Percentiles rank a stretch among this genome's conserved stretches.
Evolutionary conservation across 768 basidiomycete species (phyloP).

Genomic region (Boletales sp.): DNA sequence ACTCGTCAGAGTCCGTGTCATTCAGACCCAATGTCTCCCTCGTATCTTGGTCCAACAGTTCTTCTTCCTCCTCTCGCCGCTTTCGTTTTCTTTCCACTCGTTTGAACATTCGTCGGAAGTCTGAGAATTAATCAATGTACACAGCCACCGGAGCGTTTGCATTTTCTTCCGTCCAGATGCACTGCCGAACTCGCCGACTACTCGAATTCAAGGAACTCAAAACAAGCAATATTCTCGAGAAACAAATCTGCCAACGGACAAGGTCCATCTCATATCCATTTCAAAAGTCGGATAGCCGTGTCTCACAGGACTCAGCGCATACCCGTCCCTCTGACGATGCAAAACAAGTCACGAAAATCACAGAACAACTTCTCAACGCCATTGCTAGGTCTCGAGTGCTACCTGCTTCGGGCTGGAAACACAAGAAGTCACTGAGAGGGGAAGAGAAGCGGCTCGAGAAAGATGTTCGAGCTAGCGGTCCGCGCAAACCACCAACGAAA

Average conservation of each 20-base stretch:
- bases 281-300: neutral
- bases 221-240: conserved; percentile 10
- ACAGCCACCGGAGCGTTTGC: conserved; percentile 22
- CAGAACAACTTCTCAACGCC: conserved; percentile 34
- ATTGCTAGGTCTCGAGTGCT: conserved; percentile 24
- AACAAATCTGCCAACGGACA: neutral
- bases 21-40: conserved; percentile 63
- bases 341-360: conserved; percentile 14
- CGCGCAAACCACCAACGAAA: conserved; percentile 20
- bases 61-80: conserved; percentile 61
- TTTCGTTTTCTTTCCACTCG: conserved; percentile 64
- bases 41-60: conserved; percentile 59
- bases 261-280: neutral
- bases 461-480: conserved; percentile 11
- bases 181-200: conserved; percentile 16
- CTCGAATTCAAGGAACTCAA: conserved; percentile 16
- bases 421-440: conserved; percentile 34
- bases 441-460: conserved; percentile 37
- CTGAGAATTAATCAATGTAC: neutral
- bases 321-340: conserved; percentile 1
- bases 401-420: conserved; percentile 34
- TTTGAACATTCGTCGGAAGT: conserved; percentile 62
- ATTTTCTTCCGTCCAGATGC: conserved; percentile 30
- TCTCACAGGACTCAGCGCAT: neutral
- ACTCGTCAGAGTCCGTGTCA: conserved; percentile 74